These are phyloP conservation scores for Amaranthus cruentus DNA, from an alignment of 148 eudicot species.

Conservation along the genomic window DNA sequence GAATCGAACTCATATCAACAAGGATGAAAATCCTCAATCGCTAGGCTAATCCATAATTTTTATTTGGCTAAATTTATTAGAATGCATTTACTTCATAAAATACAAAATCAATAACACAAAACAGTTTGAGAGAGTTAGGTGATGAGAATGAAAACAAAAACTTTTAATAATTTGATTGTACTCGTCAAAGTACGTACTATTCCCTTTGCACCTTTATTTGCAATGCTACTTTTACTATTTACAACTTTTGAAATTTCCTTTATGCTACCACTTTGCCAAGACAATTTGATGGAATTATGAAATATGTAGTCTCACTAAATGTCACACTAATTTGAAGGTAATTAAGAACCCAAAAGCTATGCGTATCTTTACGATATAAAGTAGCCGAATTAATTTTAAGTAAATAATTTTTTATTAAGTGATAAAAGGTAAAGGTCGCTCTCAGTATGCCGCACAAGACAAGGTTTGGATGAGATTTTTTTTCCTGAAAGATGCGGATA, in stretches of 20 bases:
- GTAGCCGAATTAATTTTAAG: neutral
- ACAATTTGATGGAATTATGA: slow-evolving; percentile 9
- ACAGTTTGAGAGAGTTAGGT: no score
- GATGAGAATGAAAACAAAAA: no score
- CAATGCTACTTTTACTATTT: slow-evolving; percentile 5
- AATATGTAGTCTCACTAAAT: neutral
- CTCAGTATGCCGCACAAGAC: no score
- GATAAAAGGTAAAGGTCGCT: no score
- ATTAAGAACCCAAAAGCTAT: slow-evolving; percentile 1
- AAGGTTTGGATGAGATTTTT: no score
- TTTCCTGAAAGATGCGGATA: no score
- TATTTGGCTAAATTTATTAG: neutral
- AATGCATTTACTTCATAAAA: neutral
- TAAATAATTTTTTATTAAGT: neutral
- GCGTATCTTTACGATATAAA: neutral
- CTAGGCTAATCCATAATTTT: neutral
- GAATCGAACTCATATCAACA: no score
- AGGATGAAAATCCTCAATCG: neutral
- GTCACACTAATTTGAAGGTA: slow-evolving; percentile 5
- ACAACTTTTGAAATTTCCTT: slow-evolving; percentile 4
- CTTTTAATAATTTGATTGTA: neutral
- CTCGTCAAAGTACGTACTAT: slow-evolving; percentile 1
- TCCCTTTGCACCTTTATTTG: neutral
- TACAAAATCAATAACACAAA: no score
- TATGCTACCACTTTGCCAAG: slow-evolving; percentile 19